Evolutionary conservation across 805 yeast genomes (phyloP).

Genomic region (Pichia occidentalis): DNA sequence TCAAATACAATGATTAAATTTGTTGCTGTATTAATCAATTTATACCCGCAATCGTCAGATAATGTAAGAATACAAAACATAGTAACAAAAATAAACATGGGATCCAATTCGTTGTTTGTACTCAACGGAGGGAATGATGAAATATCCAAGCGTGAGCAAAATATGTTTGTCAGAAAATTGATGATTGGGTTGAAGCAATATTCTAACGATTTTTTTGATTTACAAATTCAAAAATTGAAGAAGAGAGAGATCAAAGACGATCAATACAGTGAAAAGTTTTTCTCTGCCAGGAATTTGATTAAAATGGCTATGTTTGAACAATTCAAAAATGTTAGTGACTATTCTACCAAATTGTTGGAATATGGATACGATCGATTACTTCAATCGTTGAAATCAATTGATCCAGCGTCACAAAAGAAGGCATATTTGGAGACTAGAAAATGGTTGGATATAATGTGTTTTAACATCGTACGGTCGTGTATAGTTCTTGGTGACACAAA

Average conservation of each 20-base stretch:
- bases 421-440: slow-evolving; percentile 41
- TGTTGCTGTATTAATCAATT: slow-evolving; percentile 3
- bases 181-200: slow-evolving; percentile 35
- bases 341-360: slow-evolving; percentile 45
- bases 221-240: slow-evolving; percentile 35
- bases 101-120: slow-evolving; percentile 3
- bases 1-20: slow-evolving; percentile 12
- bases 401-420: slow-evolving; percentile 18
- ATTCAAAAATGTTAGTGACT: slow-evolving; percentile 38
- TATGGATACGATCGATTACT: slow-evolving; percentile 46
- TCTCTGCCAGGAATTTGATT: slow-evolving; percentile 46
- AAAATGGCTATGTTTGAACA: slow-evolving; percentile 48
- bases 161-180: slow-evolving; percentile 30
- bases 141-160: slow-evolving; percentile 8
- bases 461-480: slow-evolving; percentile 57
- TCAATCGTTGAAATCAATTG: slow-evolving; percentile 29
- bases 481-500: slow-evolving; percentile 54
- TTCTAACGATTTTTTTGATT: slow-evolving; percentile 39
- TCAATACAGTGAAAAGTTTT: slow-evolving; percentile 24
- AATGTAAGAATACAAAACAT: slow-evolving; percentile 1
- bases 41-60: neutral
- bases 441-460: slow-evolving; percentile 52
- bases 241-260: slow-evolving; percentile 30
- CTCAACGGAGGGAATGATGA: slow-evolving; percentile 8
- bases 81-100: slow-evolving; percentile 3